Base-by-base conservation (phyloP, 768 basidiomycete species). In the Tephrocybe rancida region DNA sequence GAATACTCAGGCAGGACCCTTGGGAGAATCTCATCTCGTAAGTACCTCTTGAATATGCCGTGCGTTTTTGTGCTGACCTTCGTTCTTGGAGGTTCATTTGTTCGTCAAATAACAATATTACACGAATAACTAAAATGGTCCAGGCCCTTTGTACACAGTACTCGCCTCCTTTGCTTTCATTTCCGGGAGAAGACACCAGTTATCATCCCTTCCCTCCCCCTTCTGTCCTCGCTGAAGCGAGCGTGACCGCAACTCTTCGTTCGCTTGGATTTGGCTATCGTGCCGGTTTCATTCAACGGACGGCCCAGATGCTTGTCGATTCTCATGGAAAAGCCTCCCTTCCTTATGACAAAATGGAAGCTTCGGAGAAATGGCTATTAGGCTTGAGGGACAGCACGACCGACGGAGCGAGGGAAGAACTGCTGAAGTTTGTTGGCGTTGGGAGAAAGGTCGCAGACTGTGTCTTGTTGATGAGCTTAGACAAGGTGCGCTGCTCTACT, bases 361-460 rank as follows among this genome's bases (percentile, higher is more conserved):
- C 74, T 3, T 73, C 86, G 2, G 85, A 91, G 55, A 64, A 67
- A 48, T 92, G 87, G 82, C 75, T 94, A 2, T 55, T 64, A 49
- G 70, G 74, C 6, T 68, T 94, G 19, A 73, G 92, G 43, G 62
- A 61, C 1, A 58, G 65, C 52, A 69, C 64, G 21, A 87, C 87
- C 0, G 67, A 69, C 0, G 78, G 80, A 22, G 92, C 93, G 21
- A 76, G 95, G 59, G 77, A 81, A 38, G 86, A 89, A 58, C 76
- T 99, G 21, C 72, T 96, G 30, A 86, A 82, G 63, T 85, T 98
- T 51, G 79, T 90, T 39, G 97, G 97, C 0, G 96, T 99, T 1
- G 97, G 97, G 5, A 80, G 92, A 30, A 99, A 99, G 66, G 97
- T 99, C 0, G 96, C 96, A 2, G 97, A 99, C 65, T 99, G 97